Evolutionary conservation across 2,329 filamentous ascomycete species (phyloP).

Genomic region (Graphilbum ipis-grandicollis): DNA sequence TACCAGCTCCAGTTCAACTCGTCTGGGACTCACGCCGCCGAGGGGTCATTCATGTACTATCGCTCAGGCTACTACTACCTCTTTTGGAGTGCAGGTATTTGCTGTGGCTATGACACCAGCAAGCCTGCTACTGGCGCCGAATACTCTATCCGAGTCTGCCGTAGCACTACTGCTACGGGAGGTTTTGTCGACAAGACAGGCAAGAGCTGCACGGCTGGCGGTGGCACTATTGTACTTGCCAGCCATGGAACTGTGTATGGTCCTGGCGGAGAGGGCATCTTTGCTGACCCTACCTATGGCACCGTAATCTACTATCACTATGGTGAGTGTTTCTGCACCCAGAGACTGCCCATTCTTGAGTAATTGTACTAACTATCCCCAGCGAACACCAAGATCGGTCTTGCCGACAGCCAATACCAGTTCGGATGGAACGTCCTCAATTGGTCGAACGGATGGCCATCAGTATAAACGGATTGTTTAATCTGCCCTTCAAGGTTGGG

Average conservation of each 20-base stretch:
- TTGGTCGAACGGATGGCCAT: slow-evolving; percentile 1
- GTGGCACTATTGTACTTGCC: slow-evolving; percentile 39
- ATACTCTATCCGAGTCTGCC: slow-evolving; percentile 49
- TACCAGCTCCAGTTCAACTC: slow-evolving; percentile 21
- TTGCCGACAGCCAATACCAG: neutral
- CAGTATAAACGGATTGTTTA: no score
- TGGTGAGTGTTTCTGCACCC: neutral
- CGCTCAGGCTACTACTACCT: slow-evolving; percentile 38
- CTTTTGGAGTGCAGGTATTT: slow-evolving; percentile 43
- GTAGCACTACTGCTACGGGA: slow-evolving; percentile 30
- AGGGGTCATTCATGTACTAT: slow-evolving; percentile 39
- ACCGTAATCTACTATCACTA: slow-evolving; percentile 42
- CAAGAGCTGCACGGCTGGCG: slow-evolving; percentile 31
- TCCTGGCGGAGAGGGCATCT: slow-evolving; percentile 44
- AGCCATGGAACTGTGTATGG: slow-evolving; percentile 41
- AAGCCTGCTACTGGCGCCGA: slow-evolving; percentile 38
- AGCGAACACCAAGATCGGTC: neutral
- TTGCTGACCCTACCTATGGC: slow-evolving; percentile 28
- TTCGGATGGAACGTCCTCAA: neutral
- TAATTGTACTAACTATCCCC: no score
- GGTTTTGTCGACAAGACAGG: slow-evolving; percentile 40
- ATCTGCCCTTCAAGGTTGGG: no score
- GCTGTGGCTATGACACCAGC: slow-evolving; percentile 39
- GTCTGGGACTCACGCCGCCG: slow-evolving; percentile 20
- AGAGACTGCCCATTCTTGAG: no score